Conservation (phyloP, 2,329 filamentous ascomycete genomes). For the Aureobasidium musti region DNA sequence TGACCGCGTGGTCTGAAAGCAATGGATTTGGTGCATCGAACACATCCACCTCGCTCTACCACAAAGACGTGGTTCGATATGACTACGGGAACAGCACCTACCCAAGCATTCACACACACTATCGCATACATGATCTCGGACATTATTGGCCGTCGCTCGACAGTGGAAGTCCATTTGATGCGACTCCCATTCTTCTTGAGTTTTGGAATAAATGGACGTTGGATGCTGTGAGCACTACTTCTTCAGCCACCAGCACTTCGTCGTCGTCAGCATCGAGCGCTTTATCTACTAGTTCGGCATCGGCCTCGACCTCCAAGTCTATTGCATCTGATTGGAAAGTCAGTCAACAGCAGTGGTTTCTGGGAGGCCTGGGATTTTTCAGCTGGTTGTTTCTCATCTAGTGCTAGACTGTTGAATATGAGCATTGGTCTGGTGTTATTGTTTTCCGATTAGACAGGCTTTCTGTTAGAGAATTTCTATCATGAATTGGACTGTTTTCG, state of each 20-base stretch:
- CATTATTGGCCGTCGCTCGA: constrained; percentile 47
- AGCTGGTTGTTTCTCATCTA: background rate
- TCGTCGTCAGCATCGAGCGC: background rate
- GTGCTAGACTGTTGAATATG: background rate
- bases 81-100: constrained; percentile 32
- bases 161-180: constrained; percentile 30
- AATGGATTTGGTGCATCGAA: constrained; percentile 39
- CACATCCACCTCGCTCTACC: constrained; percentile 36
- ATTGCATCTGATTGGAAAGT: background rate
- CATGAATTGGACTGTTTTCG: background rate
- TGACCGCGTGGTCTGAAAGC: constrained; percentile 45
- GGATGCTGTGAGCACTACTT: background rate
- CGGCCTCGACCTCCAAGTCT: background rate
- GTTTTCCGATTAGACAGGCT: background rate
- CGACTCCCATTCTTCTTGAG: constrained; percentile 34
- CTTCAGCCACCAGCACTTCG: background rate
- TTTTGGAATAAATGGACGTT: constrained; percentile 36
- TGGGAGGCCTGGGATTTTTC: background rate
- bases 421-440: background rate
- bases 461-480: background rate
- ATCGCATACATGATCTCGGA: constrained; percentile 43
- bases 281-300: background rate
- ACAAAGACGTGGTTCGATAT: constrained; percentile 39
- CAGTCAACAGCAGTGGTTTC: background rate
- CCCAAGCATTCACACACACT: constrained; percentile 44